Evolutionary conservation across 2,329 filamentous ascomycete genomes (phyloP).

Genomic region (Xylaria polymorpha): DNA sequence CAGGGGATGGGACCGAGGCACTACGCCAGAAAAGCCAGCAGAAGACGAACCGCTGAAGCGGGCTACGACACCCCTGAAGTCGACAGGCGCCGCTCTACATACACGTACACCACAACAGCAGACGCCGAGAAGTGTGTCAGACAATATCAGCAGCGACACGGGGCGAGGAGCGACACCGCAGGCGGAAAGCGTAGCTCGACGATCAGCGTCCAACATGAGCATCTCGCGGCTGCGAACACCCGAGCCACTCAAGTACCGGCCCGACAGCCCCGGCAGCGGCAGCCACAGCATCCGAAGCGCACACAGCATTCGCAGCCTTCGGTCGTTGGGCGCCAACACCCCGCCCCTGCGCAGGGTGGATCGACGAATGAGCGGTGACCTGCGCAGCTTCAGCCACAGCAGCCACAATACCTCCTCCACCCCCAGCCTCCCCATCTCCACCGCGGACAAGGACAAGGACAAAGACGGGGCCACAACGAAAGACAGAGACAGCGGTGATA

Average conservation of each 20-base stretch:
- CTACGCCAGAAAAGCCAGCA: slow-evolving; percentile 31
- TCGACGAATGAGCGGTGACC: slow-evolving; percentile 78
- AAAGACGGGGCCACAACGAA: slow-evolving; percentile 51
- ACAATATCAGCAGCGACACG: slow-evolving; percentile 44
- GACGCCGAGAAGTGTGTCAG: slow-evolving; percentile 55
- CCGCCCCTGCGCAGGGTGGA: slow-evolving; percentile 77
- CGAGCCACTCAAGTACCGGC: slow-evolving; percentile 66
- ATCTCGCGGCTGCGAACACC: slow-evolving; percentile 64
- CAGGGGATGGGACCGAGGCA: slow-evolving; percentile 28
- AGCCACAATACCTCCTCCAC: slow-evolving; percentile 43
- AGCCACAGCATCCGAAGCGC: slow-evolving; percentile 53
- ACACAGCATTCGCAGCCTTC: slow-evolving; percentile 49
- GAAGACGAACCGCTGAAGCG: slow-evolving; percentile 33
- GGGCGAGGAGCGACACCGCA: slow-evolving; percentile 41
- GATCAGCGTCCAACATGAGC: slow-evolving; percentile 66
- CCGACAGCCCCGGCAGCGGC: slow-evolving; percentile 72
- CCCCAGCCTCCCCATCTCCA: slow-evolving; percentile 27
- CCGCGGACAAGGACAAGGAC: slow-evolving; percentile 6
- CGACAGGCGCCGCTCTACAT: slow-evolving; percentile 37
- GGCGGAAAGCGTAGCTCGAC: slow-evolving; percentile 49
- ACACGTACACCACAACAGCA: slow-evolving; percentile 34
- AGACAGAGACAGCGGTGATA: slow-evolving; percentile 51
- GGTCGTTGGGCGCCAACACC: slow-evolving; percentile 64
- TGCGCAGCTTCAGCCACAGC: slow-evolving; percentile 74
- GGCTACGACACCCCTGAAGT: slow-evolving; percentile 33